Evolutionary conservation across 257 asterid genomes (phyloP).

Genomic region (Gentiana macrophylla): DNA sequence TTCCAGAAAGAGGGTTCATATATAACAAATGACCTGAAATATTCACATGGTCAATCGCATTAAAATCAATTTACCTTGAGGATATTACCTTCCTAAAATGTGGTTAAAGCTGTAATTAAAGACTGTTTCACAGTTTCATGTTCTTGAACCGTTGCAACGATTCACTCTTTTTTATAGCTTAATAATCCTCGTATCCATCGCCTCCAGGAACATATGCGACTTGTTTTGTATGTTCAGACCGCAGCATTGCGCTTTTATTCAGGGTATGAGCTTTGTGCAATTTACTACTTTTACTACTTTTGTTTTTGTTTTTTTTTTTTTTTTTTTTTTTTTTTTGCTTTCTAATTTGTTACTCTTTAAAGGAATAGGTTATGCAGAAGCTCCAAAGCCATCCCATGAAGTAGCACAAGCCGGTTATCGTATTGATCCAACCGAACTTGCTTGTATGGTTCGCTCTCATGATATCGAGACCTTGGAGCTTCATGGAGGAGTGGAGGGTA

Average conservation of each 20-base stretch:
- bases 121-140: too few species aligned
- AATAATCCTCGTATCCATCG: not conserved
- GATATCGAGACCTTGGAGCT: slow-evolving; percentile 38
- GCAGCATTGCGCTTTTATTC: slow-evolving; percentile 70
- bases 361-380: slow-evolving; percentile 30
- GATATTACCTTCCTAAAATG: too few species aligned
- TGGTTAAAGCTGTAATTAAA: too few species aligned
- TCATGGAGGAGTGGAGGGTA: slow-evolving; percentile 51
- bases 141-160: not conserved
- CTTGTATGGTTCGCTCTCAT: slow-evolving; percentile 48
- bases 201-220: slow-evolving; percentile 61
- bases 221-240: slow-evolving; percentile 64
- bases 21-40: too few species aligned
- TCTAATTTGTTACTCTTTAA: slow-evolving; percentile 14
- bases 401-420: slow-evolving; percentile 43
- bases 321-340: slow-evolving; percentile 12
- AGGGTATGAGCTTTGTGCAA: slow-evolving; percentile 29
- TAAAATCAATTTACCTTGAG: too few species aligned
- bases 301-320: too few species aligned
- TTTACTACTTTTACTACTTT: not conserved
- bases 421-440: slow-evolving; percentile 63
- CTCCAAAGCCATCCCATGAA: slow-evolving; percentile 31
- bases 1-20: too few species aligned
- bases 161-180: not conserved
- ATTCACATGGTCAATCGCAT: too few species aligned